Percentiles rank a stretch among this genome's conserved stretches.
Conservation (phyloP, 768 basidiomycete species). For the Tulasnella sp. region DNA sequence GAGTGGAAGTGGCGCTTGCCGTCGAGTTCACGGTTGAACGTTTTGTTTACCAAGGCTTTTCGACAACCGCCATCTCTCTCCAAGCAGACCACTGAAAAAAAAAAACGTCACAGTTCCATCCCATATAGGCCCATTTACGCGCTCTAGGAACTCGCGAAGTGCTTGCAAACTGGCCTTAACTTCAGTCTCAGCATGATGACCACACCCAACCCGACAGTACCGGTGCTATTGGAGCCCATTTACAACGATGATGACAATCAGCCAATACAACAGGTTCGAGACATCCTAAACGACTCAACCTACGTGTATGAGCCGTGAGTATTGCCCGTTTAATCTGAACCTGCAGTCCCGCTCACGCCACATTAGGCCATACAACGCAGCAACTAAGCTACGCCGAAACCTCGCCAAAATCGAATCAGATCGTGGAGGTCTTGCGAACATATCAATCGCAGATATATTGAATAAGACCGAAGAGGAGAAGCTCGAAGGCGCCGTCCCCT, state of each 20-base stretch:
- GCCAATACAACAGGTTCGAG: slow-evolving; percentile 47
- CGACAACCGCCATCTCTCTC: background rate
- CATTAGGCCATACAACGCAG: slow-evolving; percentile 36
- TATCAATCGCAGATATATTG: slow-evolving; percentile 5
- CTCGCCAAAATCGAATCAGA: slow-evolving; percentile 60
- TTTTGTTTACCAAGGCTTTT: background rate
- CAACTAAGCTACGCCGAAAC: slow-evolving; percentile 50
- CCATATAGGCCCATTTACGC: no score
- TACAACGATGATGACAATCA: slow-evolving; percentile 70
- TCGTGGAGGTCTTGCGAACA: slow-evolving; percentile 70
- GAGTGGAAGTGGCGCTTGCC: background rate
- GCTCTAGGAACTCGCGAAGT: no score
- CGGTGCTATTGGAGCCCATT: slow-evolving; percentile 59
- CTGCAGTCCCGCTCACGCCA: slow-evolving; percentile 11
- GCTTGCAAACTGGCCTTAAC: no score
- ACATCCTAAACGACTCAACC: slow-evolving; percentile 60
- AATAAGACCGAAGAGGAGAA: slow-evolving; percentile 23
- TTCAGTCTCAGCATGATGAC: background rate
- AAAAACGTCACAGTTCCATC: no score
- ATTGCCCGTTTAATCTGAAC: background rate
- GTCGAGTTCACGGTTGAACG: background rate
- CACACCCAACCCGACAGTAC: background rate
- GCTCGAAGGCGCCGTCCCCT: slow-evolving; percentile 16
- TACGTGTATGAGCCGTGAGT: slow-evolving; percentile 62
- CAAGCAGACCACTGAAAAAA: background rate